Conservation (phyloP, 176 grass and related monocot species). For the Zoysia pacifica region DNA sequence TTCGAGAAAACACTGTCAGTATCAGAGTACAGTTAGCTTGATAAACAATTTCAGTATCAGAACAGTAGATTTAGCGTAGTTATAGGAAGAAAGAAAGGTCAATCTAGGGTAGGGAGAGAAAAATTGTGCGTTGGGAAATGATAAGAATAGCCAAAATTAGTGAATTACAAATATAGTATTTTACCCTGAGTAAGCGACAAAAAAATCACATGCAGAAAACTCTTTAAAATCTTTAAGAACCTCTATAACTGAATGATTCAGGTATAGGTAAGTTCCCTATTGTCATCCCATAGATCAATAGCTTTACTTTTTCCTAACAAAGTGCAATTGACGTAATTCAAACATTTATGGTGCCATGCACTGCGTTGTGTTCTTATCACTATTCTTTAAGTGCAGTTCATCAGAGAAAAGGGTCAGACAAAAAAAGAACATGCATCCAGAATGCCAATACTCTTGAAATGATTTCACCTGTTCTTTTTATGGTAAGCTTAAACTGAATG, state of each 20-base stretch:
- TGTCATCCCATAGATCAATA: not conserved
- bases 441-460: not conserved
- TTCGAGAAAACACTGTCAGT: not conserved
- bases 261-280: not conserved
- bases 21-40: not conserved
- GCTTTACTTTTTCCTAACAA: not conserved
- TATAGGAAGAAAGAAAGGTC: not conserved
- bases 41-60: not conserved
- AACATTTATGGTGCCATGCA: too few relatives aligned
- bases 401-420: not conserved
- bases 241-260: not conserved
- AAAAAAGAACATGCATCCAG: not conserved
- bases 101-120: too few relatives aligned
- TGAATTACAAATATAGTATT: too few relatives aligned
- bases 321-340: not conserved
- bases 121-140: too few relatives aligned
- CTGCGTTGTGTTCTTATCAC: not conserved
- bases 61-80: not conserved
- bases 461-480: not conserved
- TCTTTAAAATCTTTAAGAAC: not conserved
- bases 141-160: too few relatives aligned
- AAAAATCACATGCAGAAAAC: not conserved
- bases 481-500: too few relatives aligned
- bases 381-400: not conserved
- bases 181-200: too few relatives aligned